Base-by-base conservation (phyloP, 2,329 filamentous ascomycete genomes). In the Dactylellina cionopaga region DNA sequence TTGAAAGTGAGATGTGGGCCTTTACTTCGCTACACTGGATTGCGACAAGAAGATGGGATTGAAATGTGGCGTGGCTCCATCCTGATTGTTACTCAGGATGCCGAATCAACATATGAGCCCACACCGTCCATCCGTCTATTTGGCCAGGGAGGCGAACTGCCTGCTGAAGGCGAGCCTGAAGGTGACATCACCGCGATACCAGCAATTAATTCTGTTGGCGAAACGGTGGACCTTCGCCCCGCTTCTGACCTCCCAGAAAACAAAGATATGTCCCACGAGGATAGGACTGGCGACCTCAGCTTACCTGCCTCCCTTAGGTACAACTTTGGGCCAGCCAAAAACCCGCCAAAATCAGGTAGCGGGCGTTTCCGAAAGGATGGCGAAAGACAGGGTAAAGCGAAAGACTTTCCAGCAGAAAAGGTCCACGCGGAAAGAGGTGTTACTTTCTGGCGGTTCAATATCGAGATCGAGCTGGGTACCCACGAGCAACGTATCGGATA, bases 401-500 rank as follows among this genome's bases (percentile, higher is more conserved):
- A 90, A 77, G 93, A 97, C 77, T 87, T 97, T 4, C 85, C 88
- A 70, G 95, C 91, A 0, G 88, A 91, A 77, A 88, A 92, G 19
- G 85, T 99, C 10, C 93, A 97, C 77, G 85, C 88, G 0, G 95
- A 96, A 79, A 86, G 90, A 69, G 94, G 94, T 41, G 88, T 90
- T 73, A 99, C 95, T 0, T 99, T 99, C 81, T 99, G 95, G 95
- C 87, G 92, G 41, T 99, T 98, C 84, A 96, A 92, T 78, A 85
- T 99, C 51, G 94, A 98, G 80, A 86, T 99, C 54, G 94, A 99
- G 80, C 86, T 99, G 13, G 85, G 86, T 2, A 84, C 88, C 17
- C 33, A 59, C 68, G 91, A 98, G 80, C 88, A 93, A 77, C 89
- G 94, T 37, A 90, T 99, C 75, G 94, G 93, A 0, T 99, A 99